Percentiles rank a stretch among this genome's conserved stretches.
phyloP scores from a whole-genome alignment of 2,329 filamentous ascomycete species.

The Diaporthe citriasiana region DNA sequence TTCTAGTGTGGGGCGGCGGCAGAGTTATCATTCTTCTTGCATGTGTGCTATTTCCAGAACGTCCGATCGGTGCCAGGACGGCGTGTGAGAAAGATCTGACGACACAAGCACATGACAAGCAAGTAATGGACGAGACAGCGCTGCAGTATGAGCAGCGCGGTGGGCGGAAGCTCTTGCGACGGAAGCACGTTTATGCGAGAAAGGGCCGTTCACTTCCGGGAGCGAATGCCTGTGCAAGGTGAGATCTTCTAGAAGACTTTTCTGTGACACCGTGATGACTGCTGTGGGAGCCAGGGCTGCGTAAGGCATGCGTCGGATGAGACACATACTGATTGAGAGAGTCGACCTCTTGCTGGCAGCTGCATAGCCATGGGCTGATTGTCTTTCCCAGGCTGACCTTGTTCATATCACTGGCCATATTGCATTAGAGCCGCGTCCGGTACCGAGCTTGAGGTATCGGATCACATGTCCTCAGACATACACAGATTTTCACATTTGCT shows the following conservation, averaged over 20 bases:
- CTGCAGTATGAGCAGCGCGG: not conserved
- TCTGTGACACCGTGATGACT: constrained; percentile 16
- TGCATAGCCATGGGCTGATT: not conserved
- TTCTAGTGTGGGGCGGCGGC: not conserved
- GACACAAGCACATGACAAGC: not conserved
- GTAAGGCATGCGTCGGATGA: constrained; percentile 14
- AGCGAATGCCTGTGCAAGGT: not conserved
- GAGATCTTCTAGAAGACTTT: constrained; percentile 30
- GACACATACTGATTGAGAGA: constrained; percentile 7
- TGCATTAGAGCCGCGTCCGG: constrained; percentile 17
- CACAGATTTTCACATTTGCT: not conserved
- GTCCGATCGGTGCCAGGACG: constrained; percentile 3
- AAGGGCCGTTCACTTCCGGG: constrained; percentile 1
- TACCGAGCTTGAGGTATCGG: not conserved
- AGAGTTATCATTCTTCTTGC: not conserved
- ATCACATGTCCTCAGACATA: constrained; percentile 8
- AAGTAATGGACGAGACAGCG: not conserved
- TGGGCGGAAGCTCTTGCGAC: constrained; percentile 1
- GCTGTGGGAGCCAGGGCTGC: constrained; percentile 13
- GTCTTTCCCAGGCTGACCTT: constrained; percentile 1
- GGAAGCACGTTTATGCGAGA: constrained; percentile 13
- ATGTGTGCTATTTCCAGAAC: not conserved
- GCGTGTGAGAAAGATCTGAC: constrained; percentile 12
- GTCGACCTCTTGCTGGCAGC: constrained; percentile 10
- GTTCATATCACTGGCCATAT: not conserved